Conservation (phyloP, 257 asterid species). For the Primulina eburnea region DNA sequence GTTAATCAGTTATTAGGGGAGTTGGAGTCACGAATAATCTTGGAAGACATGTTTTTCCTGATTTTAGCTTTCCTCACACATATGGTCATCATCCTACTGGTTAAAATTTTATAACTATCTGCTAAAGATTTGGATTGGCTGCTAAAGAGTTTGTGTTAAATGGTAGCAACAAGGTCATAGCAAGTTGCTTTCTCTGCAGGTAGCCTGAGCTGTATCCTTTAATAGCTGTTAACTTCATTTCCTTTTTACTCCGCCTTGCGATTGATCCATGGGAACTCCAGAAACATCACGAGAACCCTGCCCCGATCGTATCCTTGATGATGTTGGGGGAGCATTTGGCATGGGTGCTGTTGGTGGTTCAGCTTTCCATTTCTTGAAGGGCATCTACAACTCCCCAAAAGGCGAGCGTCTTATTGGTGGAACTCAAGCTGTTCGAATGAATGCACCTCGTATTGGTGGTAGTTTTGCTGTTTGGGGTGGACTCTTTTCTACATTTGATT, state of each 20-base stretch:
- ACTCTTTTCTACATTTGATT: neutral
- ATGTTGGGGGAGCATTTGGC: slow-evolving; percentile 37
- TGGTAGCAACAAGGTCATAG: neutral
- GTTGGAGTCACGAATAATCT: neutral
- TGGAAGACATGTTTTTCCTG: neutral
- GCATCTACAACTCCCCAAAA: slow-evolving; percentile 36
- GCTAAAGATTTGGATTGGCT: neutral
- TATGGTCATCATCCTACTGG: neutral
- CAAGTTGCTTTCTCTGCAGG: neutral
- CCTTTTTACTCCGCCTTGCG: neutral
- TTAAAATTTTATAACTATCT: too few relatives aligned
- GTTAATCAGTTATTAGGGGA: neutral
- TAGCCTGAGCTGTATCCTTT: neutral
- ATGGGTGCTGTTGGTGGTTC: slow-evolving; percentile 48
- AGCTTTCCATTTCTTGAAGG: slow-evolving; percentile 38
- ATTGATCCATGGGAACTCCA: slow-evolving; percentile 26
- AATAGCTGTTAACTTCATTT: neutral
- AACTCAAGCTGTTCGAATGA: slow-evolving; percentile 17
- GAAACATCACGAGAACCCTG: slow-evolving; percentile 19
- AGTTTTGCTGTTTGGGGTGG: slow-evolving; percentile 30
- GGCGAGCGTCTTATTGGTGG: slow-evolving; percentile 34
- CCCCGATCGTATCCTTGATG: slow-evolving; percentile 19
- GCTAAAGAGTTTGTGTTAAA: neutral
- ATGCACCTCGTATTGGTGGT: slow-evolving; percentile 17
- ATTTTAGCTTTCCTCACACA: neutral